Base-by-base conservation (phyloP, 208 protist species). In the Leptomonas pyrrhocoris region DNA sequence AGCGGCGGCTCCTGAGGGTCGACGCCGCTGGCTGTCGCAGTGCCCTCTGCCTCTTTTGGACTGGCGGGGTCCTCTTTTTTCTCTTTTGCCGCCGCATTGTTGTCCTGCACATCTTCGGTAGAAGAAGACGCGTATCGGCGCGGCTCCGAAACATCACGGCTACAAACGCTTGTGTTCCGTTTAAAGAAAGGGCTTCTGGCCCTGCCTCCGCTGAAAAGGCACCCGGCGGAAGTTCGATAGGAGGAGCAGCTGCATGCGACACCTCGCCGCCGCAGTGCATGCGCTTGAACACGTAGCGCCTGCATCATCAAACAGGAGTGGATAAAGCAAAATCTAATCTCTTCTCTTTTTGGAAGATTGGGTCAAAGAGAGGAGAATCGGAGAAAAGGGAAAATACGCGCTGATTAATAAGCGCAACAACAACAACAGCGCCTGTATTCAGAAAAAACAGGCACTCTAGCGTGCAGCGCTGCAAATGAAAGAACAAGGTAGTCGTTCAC, bases 91-190 rank as follows among this genome's bases (percentile, higher is more conserved):
- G 0, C 55, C 12, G 23, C 34, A 30, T 16, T 55, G 60, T 45
- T 27, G 19, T 31, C 31, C 43, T 15, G 46, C 11, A 30, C 31
- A 2, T 46, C 36, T 16, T 55, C 48, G 31, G 15, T 45, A 27
- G 34, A 45, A n/a, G 61, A 67, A 0, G 61, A 67, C 7, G 31
- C 59, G 46, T 36, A 45, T 12, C 59, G 59, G 25, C 45, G 25
- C 0, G 23, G 19, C 18, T 36, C 42, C 0, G 2, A 38, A 12
- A 16, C 9, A n/a, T 9, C 4, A 23, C 4, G 21, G 16, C 21
- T 3, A 5, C 23, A 30, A 11, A 28, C 48, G 7, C 5, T 13
- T 30, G 3, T 28, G n/a, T 3, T 30, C 21, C 5, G 23, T 1
- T 30, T 11, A 11, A 25, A 15, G 6, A 57, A 27, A 27, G 19